phyloP scores from a whole-genome alignment of 225 moss, liverwort and hornwort genomes.

The Physcomitrellopsis africana region DNA sequence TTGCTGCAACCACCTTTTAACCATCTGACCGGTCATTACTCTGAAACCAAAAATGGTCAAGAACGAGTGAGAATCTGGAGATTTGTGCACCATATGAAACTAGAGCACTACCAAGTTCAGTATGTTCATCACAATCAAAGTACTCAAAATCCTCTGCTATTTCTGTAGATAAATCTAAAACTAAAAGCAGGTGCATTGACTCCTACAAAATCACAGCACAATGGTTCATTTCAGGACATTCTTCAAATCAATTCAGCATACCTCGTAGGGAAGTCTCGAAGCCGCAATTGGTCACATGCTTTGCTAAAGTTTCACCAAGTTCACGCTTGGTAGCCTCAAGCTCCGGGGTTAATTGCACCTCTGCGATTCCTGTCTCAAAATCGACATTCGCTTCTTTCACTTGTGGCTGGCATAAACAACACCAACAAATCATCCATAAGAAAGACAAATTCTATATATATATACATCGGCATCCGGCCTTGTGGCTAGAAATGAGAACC shows the following conservation, averaged over 20 bases:
- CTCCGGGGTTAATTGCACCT: constrained; percentile 70
- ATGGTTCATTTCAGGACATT: no score
- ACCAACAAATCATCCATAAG: neutral
- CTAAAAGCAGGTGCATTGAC: no score
- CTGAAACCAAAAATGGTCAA: constrained; percentile 15
- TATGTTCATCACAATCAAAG: neutral
- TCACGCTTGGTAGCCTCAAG: constrained; percentile 63
- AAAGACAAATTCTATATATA: neutral
- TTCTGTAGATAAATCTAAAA: no score
- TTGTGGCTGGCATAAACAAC: constrained; percentile 65
- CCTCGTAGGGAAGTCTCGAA: constrained; percentile 93
- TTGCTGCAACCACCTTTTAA: constrained; percentile 28
- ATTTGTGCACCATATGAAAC: neutral
- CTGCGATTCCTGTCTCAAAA: constrained; percentile 85
- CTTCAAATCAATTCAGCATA: constrained; percentile 30
- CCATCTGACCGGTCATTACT: neutral
- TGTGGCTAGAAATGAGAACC: neutral
- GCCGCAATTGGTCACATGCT: constrained; percentile 88
- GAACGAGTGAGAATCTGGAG: neutral
- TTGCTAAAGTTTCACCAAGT: constrained; percentile 77
- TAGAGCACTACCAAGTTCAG: neutral
- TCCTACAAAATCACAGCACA: no score
- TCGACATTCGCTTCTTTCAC: constrained; percentile 85
- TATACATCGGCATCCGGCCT: neutral
- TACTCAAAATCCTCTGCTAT: neutral